Evolutionary conservation across 2,329 filamentous ascomycete species (phyloP), one percentile per base, ranked within the genome.

Genomic region (Fusarium sp.): DNA sequence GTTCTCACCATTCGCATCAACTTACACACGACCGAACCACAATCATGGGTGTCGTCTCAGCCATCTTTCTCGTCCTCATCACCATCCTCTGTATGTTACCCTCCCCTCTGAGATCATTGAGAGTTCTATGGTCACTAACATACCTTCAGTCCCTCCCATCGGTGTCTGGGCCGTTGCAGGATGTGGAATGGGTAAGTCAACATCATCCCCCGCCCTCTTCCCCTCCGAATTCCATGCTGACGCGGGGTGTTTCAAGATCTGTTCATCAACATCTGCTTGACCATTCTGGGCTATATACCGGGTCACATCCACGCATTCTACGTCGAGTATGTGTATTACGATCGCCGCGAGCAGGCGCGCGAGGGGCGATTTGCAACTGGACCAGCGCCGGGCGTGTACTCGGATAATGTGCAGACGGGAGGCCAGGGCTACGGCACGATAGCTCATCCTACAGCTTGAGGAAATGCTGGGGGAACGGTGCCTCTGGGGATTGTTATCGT

Each of bases 241-340:
- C 38, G n/a, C 20, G 18, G 27, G 52, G 57, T 34, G 57, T 34
- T 34, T 59, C 38, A 38, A 76, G 91, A 93, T 77, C 82, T 93
- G 37, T 85, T 91, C 62, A 89, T 93, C 82, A 93, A 93, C 80
- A 88, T 93, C 76, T 87, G 89, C 74, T 83, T 93, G 71, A 93
- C 91, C 0, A 77, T 93, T 31, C 86, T 93, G 24, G 91, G 91
- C n/a, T 93, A 92, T 81, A 83, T 96, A 60, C 94, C 94, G 0
- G 94, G 93, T 9, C 92, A 94, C 75, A 89, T 96, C 47, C 92
- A 95, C 80, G 93, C 93, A 50, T 95, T 95, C 82, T 96, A 95
- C 81, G 76, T 94, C 70, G 91, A 95, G 83, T 97, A 95, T 81
- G 87, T 97, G 71, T 97, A 95, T 85, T 96, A 92, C 82, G 90